These are phyloP conservation scores for Erodium texanum DNA, from an alignment of 441 rosid genomes.

Conservation along the genomic window DNA sequence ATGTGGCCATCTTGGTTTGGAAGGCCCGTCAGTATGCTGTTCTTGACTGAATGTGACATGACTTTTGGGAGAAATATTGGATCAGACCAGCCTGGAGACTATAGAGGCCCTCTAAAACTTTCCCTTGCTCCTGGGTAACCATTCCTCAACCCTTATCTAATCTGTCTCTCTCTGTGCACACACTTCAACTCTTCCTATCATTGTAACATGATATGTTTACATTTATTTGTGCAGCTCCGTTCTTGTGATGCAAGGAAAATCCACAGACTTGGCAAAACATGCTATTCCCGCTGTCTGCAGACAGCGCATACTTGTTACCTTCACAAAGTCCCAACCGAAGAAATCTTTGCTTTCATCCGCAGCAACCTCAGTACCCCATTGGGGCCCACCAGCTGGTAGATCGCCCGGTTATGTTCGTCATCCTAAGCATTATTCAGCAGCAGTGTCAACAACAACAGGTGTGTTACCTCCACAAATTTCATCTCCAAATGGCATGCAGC, in stretches of 20 bases:
- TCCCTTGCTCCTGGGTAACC: slow-evolving; percentile 74
- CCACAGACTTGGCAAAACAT: slow-evolving; percentile 66
- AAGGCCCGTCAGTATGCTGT: slow-evolving; percentile 53
- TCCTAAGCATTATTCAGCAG: slow-evolving; percentile 45
- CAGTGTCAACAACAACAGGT: slow-evolving; percentile 32
- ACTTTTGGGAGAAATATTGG: slow-evolving; percentile 63
- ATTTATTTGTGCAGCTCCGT: slow-evolving; percentile 44
- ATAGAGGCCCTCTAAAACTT: slow-evolving; percentile 69
- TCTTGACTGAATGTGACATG: slow-evolving; percentile 72
- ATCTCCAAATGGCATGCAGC: slow-evolving; percentile 42
- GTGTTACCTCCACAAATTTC: slow-evolving; percentile 46
- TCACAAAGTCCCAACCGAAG: slow-evolving; percentile 53
- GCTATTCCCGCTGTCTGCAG: slow-evolving; percentile 57
- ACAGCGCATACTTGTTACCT: slow-evolving; percentile 73
- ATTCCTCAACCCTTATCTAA: neutral
- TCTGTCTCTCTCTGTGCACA: no score
- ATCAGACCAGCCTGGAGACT: slow-evolving; percentile 62
- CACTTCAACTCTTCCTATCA: no score
- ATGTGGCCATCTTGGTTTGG: slow-evolving; percentile 72
- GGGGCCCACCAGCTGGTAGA: slow-evolving; percentile 30
- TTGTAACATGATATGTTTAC: no score
- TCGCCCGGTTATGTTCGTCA: slow-evolving; percentile 26
- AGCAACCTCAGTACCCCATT: slow-evolving; percentile 33
- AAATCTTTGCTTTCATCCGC: slow-evolving; percentile 26
- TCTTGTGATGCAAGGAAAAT: slow-evolving; percentile 63